Evolutionary conservation across 2,329 filamentous ascomycete species (phyloP), one percentile per base, ranked within the genome.

Genomic region (Penicillium sp.): DNA sequence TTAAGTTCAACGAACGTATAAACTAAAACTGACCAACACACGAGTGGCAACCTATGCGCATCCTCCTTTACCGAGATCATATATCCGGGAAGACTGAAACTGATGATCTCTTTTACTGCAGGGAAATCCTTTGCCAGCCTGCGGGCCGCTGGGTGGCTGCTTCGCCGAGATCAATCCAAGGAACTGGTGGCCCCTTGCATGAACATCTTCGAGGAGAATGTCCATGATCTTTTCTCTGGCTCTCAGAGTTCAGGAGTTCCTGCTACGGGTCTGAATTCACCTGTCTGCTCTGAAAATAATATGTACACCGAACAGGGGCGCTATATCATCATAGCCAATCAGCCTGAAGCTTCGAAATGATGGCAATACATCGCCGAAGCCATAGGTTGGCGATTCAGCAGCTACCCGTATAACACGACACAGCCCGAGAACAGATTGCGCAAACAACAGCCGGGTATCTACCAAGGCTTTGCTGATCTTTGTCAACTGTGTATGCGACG

Each of bases 51-150:
- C 10, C 19, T 3, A 24, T 44, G 8, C 40, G 10, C 19, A 44
- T 44, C 19, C 9, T 42, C 38, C 38, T 7, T 42, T 37, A 37
- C 40, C 9, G 19, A 4, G 40, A 5, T 22, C 40, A 44, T 22
- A 2, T 13, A 44, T 2, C 35, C 35, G 4, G 35, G 12, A 37
- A 37, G 35, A 37, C 13, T 12, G 8, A 37, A 15, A 37, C 35
- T 37, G 12, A 37, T 37, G 5, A 37, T 37, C 35, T 37, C 13
- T 15, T 15, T 15, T 15, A 37, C 9, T 10, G 77, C 75, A 1
- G 91, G 89, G 65, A 93, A 96, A 76, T 97, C 93, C 0, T 81
- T 78, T 8, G 82, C 80, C 96, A 81, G 62, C 86, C 85, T n/a
- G 92, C 88, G 2, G 92, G 89, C 24, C 79, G 62, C 89, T 88